Conservation (phyloP, 2,329 filamentous ascomycete genomes). For the Penicillium sp. region DNA sequence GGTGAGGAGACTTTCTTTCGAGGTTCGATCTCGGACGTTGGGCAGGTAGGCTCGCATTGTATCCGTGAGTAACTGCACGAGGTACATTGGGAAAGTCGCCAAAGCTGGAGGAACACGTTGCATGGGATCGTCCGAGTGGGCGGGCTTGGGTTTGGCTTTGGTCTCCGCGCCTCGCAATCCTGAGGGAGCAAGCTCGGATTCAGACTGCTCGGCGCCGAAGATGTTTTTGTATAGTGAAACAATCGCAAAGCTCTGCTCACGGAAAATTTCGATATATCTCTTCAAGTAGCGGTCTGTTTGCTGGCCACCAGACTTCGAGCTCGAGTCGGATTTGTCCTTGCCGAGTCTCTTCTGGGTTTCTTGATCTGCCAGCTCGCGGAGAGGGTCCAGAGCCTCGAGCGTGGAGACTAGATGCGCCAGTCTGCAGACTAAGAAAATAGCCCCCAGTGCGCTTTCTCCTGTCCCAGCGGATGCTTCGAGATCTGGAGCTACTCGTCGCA, state of each 20-base stretch:
- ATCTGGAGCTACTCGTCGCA: slow-evolving; percentile 83
- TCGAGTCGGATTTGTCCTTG: slow-evolving; percentile 26
- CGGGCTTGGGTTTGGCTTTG: slow-evolving; percentile 23
- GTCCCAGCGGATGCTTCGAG: slow-evolving; percentile 53
- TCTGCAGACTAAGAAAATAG: slow-evolving; percentile 84
- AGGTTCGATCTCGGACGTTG: slow-evolving; percentile 75
- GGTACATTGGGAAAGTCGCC: slow-evolving; percentile 79
- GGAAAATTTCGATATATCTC: slow-evolving; percentile 94
- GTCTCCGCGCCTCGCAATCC: slow-evolving; percentile 31
- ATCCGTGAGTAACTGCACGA: slow-evolving; percentile 78
- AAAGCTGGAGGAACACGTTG: slow-evolving; percentile 71
- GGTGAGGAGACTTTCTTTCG: slow-evolving; percentile 83
- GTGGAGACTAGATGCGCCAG: slow-evolving; percentile 77
- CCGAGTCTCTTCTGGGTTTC: slow-evolving; percentile 60
- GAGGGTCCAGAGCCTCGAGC: slow-evolving; percentile 78
- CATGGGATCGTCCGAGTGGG: slow-evolving; percentile 32
- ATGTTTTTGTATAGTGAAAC: slow-evolving; percentile 93
- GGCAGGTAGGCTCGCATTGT: slow-evolving; percentile 77
- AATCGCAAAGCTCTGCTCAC: slow-evolving; percentile 95
- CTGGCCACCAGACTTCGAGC: slow-evolving; percentile 62
- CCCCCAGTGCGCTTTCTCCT: slow-evolving; percentile 71
- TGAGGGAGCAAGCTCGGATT: slow-evolving; percentile 32
- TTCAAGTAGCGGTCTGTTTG: slow-evolving; percentile 95
- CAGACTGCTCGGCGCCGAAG: slow-evolving; percentile 63
- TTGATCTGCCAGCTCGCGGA: slow-evolving; percentile 87